phyloP scores from a whole-genome alignment of 139 green algal genomes.

The Haematococcus lacustris region DNA sequence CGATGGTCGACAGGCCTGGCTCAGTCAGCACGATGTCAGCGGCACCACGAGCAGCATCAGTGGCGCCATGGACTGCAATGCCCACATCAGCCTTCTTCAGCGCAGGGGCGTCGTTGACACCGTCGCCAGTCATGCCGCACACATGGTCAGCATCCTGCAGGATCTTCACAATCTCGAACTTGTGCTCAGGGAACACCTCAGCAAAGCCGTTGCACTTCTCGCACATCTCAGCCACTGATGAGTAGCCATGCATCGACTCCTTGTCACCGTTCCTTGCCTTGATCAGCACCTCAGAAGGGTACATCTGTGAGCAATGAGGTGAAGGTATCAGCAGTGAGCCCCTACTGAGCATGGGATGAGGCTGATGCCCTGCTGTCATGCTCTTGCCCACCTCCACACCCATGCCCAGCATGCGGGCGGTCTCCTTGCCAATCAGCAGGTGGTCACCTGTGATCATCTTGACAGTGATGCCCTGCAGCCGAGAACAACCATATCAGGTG shows the following conservation, averaged over 20 bases:
- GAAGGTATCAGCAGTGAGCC: too few relatives aligned
- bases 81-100: constrained; percentile 94
- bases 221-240: constrained; percentile 53
- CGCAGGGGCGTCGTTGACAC: constrained; percentile 90
- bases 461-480: constrained; percentile 50
- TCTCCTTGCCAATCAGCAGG: constrained; percentile 79
- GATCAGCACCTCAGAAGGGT: constrained; percentile 31
- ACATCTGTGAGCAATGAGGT: too few relatives aligned
- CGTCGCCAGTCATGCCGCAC: constrained; percentile 64
- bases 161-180: constrained; percentile 77
- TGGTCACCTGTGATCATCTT: constrained; percentile 92
- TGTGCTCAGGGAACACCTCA: constrained; percentile 86
- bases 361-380: too few relatives aligned
- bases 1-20: constrained; percentile 52
- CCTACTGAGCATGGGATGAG: too few relatives aligned
- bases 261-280: constrained; percentile 30
- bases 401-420: constrained; percentile 76
- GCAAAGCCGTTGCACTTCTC: constrained; percentile 77
- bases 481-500: too few relatives aligned
- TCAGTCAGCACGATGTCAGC: constrained; percentile 69
- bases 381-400: constrained; percentile 40
- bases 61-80: constrained; percentile 72
- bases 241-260: constrained; percentile 28
- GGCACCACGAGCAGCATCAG: constrained; percentile 72
- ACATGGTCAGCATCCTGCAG: constrained; percentile 66